Conservation (phyloP, 208 protist genomes). For the Leishmania gerbilli region DNA sequence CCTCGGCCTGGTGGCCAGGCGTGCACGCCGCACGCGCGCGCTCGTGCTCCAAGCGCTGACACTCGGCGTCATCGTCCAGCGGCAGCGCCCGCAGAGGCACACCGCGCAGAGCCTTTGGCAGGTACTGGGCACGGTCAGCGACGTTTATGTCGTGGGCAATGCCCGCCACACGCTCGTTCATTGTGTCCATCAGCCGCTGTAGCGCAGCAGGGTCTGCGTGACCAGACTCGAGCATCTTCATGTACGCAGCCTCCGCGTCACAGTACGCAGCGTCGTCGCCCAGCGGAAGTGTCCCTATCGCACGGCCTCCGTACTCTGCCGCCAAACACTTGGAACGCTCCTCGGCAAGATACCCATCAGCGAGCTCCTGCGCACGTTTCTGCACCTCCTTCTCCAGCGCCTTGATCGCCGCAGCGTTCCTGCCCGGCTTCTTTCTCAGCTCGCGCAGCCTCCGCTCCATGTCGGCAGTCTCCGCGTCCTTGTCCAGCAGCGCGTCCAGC, state of each 20-base stretch:
- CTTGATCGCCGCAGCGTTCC: constrained; percentile 39
- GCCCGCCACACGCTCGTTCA: constrained; percentile 43
- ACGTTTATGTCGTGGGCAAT: constrained; percentile 53
- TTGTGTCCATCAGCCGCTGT: constrained; percentile 25
- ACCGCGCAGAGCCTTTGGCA: constrained; percentile 44
- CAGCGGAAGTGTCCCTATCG: constrained; percentile 35
- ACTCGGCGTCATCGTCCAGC: constrained; percentile 59
- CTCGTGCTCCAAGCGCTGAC: constrained; percentile 40
- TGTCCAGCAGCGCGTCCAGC: constrained; percentile 33
- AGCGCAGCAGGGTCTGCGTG: constrained; percentile 29
- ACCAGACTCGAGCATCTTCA: constrained; percentile 30
- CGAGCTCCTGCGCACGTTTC: constrained; percentile 19
- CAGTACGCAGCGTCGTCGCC: constrained; percentile 44
- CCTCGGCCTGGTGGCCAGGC: constrained; percentile 21
- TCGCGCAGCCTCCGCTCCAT: constrained; percentile 43
- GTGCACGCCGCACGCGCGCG: constrained; percentile 39
- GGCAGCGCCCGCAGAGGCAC: constrained; percentile 43
- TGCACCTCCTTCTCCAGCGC: constrained; percentile 47
- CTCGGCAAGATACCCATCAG: constrained; percentile 9
- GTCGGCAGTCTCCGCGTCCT: constrained; percentile 24
- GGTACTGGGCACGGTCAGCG: constrained; percentile 40
- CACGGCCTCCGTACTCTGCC: constrained; percentile 47
- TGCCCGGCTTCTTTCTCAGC: constrained; percentile 37
- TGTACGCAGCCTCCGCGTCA: constrained; percentile 41
- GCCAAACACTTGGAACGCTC: constrained; percentile 33